Base-by-base conservation (phyloP, 768 basidiomycete species). In the Suillus variegatus region DNA sequence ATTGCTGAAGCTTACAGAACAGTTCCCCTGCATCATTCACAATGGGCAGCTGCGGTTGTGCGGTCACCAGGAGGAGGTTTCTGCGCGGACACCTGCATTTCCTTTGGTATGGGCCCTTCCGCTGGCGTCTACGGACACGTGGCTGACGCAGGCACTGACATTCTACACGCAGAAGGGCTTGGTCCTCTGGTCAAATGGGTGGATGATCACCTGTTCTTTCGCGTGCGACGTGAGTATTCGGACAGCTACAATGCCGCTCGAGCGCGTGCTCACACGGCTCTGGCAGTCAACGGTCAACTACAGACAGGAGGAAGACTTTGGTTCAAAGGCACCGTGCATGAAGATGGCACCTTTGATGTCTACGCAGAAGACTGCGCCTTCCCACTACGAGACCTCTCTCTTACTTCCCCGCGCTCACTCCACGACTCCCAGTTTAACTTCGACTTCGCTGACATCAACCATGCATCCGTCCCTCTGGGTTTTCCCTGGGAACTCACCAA, bases 401-500 rank as follows among this genome's bases (percentile, higher is more conserved):
- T 18, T 13, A 22, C n/a, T 47, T n/a, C n/a, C 9, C 47, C 10
- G 2, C 25, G 2, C 2, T 10, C n/a, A n/a, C 10, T 47, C 2
- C 2, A 80, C 64, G 14, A 25, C 25, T 25, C 14, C 0, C 2
- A 38, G 0, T 74, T 62, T 56, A 32, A 69, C 4, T 80, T 76
- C 63, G 52, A 62, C 57, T 65, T 71, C 18, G 64, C 40, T 2
- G 81, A 84, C 62, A 81, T 85, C 44, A 74, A 83, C 49, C 10
- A 4, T 0, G 18, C 81, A 0, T 80, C 80, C 0, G 14, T 49
- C 1, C n/a, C 40, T 2, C 70, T 80, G 36, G 76, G 78, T 2
- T 70, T 74, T 25, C 67, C 71, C 0, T 80, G 78, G 78, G 71
- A 76, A 22, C 47, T 2, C n/a, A 49, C n/a, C 47, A 81, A 81